phyloP scores from a whole-genome alignment of 371 early-diverging fungal species.

The Batkoa obscura region DNA sequence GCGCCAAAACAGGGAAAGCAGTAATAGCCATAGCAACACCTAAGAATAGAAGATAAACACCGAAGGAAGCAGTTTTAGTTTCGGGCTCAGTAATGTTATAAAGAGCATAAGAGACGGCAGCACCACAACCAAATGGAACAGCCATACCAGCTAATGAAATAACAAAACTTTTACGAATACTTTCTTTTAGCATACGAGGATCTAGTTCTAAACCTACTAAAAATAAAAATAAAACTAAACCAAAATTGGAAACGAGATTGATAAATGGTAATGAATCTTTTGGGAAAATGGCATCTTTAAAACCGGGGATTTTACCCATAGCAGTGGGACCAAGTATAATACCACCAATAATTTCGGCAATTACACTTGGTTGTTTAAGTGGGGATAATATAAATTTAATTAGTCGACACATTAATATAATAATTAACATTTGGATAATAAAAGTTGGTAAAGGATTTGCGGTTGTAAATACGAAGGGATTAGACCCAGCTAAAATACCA shows the following conservation, averaged over 20 bases:
- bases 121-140: slow-evolving; percentile 54
- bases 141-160: slow-evolving; percentile 53
- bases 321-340: slow-evolving; percentile 61
- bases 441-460: slow-evolving; percentile 1
- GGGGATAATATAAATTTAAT: slow-evolving; percentile 30
- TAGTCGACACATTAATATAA: neutral
- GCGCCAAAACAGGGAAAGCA: slow-evolving; percentile 81
- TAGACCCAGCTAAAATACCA: neutral
- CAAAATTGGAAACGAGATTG: slow-evolving; percentile 64
- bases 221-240: slow-evolving; percentile 76
- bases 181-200: slow-evolving; percentile 20
- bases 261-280: slow-evolving; percentile 37
- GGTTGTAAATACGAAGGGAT: slow-evolving; percentile 1
- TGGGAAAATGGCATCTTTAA: slow-evolving; percentile 38
- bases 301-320: slow-evolving; percentile 47
- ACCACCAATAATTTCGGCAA: slow-evolving; percentile 59
- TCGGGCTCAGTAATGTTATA: neutral
- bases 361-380: slow-evolving; percentile 50
- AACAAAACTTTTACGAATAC: slow-evolving; percentile 19
- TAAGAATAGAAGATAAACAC: slow-evolving; percentile 53
- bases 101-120: slow-evolving; percentile 43
- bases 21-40: slow-evolving; percentile 87
- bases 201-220: slow-evolving; percentile 72
- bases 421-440: slow-evolving; percentile 1
- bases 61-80: slow-evolving; percentile 17